phyloP scores from a whole-genome alignment of 495 filamentous ascomycete species.

The Aspergillus cristatus region DNA sequence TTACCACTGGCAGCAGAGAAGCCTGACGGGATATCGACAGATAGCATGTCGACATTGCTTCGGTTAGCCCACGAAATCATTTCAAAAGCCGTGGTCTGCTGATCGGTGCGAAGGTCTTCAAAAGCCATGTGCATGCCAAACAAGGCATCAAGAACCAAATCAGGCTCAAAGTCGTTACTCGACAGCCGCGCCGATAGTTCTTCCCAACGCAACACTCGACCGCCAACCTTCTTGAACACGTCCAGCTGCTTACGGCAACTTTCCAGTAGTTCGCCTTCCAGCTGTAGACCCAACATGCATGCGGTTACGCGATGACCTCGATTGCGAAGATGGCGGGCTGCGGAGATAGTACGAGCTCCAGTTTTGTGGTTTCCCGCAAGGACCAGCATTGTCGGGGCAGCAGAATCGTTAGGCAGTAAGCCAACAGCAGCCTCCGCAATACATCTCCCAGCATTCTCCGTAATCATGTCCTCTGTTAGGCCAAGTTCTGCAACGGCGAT shows the following conservation, averaged over 20 bases:
- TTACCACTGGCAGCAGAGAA: slow-evolving; percentile 70
- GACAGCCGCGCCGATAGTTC: slow-evolving; percentile 44
- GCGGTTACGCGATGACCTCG: slow-evolving; percentile 69
- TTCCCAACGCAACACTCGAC: slow-evolving; percentile 52
- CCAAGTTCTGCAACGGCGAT: slow-evolving; percentile 76
- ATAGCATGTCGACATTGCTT: slow-evolving; percentile 64
- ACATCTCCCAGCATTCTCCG: slow-evolving; percentile 80
- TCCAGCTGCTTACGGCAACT: slow-evolving; percentile 65
- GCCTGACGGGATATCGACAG: slow-evolving; percentile 81
- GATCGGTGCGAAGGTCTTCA: slow-evolving; percentile 70
- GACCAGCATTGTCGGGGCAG: slow-evolving; percentile 61
- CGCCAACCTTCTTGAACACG: slow-evolving; percentile 68
- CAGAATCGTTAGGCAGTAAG: slow-evolving; percentile 36
- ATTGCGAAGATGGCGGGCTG: slow-evolving; percentile 76
- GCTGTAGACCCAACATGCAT: slow-evolving; percentile 72
- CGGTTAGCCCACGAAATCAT: slow-evolving; percentile 83
- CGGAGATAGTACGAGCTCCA: slow-evolving; percentile 74
- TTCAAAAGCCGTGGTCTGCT: slow-evolving; percentile 73
- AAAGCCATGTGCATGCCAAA: slow-evolving; percentile 77
- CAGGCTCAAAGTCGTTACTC: slow-evolving; percentile 50
- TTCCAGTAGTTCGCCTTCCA: slow-evolving; percentile 62
- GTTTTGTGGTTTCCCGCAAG: slow-evolving; percentile 83
- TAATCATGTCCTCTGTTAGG: slow-evolving; percentile 78
- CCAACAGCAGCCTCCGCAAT: slow-evolving; percentile 75
- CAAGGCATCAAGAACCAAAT: slow-evolving; percentile 81